Conservation (phyloP, 192 early-diverging fungal genomes). For the Irineochytrium annulatum region DNA sequence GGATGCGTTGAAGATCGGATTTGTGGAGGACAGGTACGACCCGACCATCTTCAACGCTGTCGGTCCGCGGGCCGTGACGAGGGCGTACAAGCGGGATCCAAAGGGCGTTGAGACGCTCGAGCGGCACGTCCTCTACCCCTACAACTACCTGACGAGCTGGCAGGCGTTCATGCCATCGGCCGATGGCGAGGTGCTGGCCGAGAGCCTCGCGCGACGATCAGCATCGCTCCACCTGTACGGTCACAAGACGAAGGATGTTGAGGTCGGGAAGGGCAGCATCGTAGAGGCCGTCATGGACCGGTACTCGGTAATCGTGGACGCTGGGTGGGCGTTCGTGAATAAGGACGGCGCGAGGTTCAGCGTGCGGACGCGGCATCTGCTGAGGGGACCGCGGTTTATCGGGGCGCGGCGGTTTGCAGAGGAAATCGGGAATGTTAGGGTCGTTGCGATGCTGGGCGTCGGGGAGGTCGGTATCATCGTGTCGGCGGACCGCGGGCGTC, state of each 20-base stretch:
- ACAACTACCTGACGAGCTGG: constrained; percentile 30
- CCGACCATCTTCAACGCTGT: constrained; percentile 33
- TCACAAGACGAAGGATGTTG: constrained; percentile 27
- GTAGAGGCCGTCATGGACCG: constrained; percentile 1
- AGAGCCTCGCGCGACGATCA: constrained; percentile 3
- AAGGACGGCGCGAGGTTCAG: no score
- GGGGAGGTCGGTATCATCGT: constrained; percentile 9
- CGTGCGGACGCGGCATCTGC: not conserved
- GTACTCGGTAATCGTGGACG: not conserved
- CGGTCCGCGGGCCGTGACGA: constrained; percentile 30
- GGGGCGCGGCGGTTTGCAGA: constrained; percentile 8
- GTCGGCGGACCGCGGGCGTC: not conserved
- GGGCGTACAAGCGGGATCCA: constrained; percentile 8
- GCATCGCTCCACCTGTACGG: constrained; percentile 29
- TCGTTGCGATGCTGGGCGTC: constrained; percentile 5
- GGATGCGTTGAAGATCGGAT: constrained; percentile 24
- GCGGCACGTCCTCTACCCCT: constrained; percentile 20
- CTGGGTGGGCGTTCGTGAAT: no score
- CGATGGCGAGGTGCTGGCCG: constrained; percentile 1
- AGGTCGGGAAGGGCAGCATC: constrained; percentile 2
- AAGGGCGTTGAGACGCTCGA: constrained; percentile 3
- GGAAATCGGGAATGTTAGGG: constrained; percentile 8
- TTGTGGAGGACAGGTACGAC: constrained; percentile 16
- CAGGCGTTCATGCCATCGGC: constrained; percentile 17
- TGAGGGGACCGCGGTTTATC: constrained; percentile 11